Conservation (phyloP, 257 asterid species). For the Scutellaria baicalensis region DNA sequence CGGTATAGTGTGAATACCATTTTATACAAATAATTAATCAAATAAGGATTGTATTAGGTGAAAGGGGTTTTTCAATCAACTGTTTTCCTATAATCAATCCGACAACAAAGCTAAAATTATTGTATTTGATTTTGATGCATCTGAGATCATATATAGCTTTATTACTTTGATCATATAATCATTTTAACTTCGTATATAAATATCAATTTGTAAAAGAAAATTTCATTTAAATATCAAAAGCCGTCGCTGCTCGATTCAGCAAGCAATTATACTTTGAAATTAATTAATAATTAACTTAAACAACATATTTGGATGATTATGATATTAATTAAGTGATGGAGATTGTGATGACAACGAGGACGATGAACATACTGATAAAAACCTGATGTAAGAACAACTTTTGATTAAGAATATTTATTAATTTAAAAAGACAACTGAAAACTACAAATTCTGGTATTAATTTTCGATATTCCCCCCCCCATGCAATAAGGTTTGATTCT, state of each 20-base stretch:
- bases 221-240: neutral
- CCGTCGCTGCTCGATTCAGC: constrained; percentile 16
- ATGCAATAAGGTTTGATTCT: constrained; percentile 16
- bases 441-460: constrained; percentile 22
- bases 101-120: constrained; percentile 13
- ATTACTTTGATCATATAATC: constrained; percentile 13
- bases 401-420: neutral
- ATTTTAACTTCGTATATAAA: neutral
- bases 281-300: neutral
- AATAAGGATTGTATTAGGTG: constrained; percentile 27
- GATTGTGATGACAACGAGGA: constrained; percentile 25
- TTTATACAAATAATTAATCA: neutral
- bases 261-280: neutral
- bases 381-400: constrained; percentile 12
- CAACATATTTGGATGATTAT: neutral
- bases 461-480: neutral
- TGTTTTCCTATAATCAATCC: constrained; percentile 2
- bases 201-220: neutral
- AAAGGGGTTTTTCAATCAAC: constrained; percentile 28
- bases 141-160: constrained; percentile 44
- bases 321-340: constrained; percentile 18
- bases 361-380: constrained; percentile 7
- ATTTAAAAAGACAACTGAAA: constrained; percentile 14
- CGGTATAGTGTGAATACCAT: neutral
- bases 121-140: constrained; percentile 61